Conservation (phyloP, 164 flowering plant genomes). For the Hamamelis virginiana region DNA sequence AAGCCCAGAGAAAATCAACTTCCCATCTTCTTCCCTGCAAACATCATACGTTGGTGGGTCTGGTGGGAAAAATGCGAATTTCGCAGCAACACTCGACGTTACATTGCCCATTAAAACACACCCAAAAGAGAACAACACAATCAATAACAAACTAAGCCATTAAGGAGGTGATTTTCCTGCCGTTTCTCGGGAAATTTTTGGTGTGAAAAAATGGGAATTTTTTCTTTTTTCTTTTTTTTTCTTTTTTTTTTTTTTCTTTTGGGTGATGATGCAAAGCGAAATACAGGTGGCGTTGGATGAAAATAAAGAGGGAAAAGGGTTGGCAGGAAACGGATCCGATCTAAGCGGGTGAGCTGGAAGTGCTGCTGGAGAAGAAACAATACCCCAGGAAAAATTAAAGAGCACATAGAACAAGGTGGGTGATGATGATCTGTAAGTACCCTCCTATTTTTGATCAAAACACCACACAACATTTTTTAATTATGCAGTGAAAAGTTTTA, state of each 20-base stretch:
- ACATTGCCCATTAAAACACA: slow-evolving; percentile 75
- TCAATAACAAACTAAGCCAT: neutral
- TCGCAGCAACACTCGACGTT: slow-evolving; percentile 81
- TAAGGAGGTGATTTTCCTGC: neutral
- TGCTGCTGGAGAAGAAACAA: slow-evolving; percentile 23
- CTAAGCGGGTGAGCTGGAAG: slow-evolving; percentile 45
- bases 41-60: slow-evolving; percentile 95
- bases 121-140: slow-evolving; percentile 1
- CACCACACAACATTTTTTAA: neutral
- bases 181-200: slow-evolving; percentile 2
- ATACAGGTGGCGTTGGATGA: slow-evolving; percentile 6
- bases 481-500: too few relatives aligned
- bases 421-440: neutral
- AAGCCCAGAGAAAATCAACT: slow-evolving; percentile 55
- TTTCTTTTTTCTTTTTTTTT: slow-evolving; percentile 2
- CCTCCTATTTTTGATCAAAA: neutral
- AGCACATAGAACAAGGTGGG: neutral
- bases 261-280: slow-evolving; percentile 13
- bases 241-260: neutral
- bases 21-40: slow-evolving; percentile 51
- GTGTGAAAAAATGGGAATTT: neutral
- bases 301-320: slow-evolving; percentile 18
- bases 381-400: slow-evolving; percentile 4
- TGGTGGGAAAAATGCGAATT: slow-evolving; percentile 93
- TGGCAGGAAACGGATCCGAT: slow-evolving; percentile 51